Evolutionary conservation across 805 yeast species (phyloP), one percentile per base, ranked within the genome.

Genomic region (Priceomyces carsonii): DNA sequence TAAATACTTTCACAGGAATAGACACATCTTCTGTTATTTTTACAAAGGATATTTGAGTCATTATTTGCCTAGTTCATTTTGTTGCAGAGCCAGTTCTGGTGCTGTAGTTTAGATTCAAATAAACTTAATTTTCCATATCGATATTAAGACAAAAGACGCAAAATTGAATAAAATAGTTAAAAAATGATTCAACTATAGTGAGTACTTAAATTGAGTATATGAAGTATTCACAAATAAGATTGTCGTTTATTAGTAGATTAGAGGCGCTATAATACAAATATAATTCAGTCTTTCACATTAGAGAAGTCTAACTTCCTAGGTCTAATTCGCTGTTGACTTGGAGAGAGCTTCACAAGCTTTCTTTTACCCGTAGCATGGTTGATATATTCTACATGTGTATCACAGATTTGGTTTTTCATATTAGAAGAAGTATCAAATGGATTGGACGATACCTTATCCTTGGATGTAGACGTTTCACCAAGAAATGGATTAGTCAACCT

Each of bases 321-420:
- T 43, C 58, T 60, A 27, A 65, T 55, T 32, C 47, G 51, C 39
- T 47, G 51, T 43, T 67, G 70, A n/a, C 53, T 47, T 8, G 51
- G 55, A 35, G 60, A 51, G 27, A 68, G 50, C 31, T 55, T 52
- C 32, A 59, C 59, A 20, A 66, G 49, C 22, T 53, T 48, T 20
- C 51, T 52, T 29, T 61, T 60, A 3, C 73, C 72, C 1, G 71
- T 66, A 35, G 54, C 60, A 39, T 61, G 57, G 45, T 67, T 62
- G 14, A 66, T 36, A 12, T 44, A 47, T 33, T 57, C 64, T 37
- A 51, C 48, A 33, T 58, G 61, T 1, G 61, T 53, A 13, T 45
- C 38, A 18, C 47, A 54, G 29, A 2, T 15, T 24, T 28, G 13
- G 25, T 32, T 25, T 36, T 36, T 10, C 28, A 8, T 20, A 16